Percentiles rank a stretch among this genome's conserved stretches.
These are phyloP conservation scores for Leccinum obscurum DNA, from an alignment of 768 basidiomycete genomes.

Conservation along the genomic window DNA sequence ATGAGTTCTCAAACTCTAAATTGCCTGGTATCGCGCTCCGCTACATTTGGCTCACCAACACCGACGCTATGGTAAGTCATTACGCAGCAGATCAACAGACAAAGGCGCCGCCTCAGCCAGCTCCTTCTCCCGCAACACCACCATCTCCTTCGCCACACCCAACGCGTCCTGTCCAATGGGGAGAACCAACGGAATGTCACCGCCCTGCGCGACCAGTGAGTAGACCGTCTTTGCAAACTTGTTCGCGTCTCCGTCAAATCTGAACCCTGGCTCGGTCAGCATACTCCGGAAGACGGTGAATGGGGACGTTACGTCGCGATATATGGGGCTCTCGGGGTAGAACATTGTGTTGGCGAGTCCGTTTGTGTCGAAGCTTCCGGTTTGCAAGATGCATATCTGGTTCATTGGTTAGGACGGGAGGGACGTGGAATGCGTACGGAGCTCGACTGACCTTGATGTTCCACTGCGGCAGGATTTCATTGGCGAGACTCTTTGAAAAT, in stretches of 20 bases:
- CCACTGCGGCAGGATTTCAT: conserved; percentile 42
- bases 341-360: neutral
- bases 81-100: conserved; percentile 11
- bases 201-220: conserved; percentile 1
- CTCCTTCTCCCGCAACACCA: neutral
- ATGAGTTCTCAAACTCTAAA: neutral
- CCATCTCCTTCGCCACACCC: neutral
- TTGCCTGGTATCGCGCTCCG: neutral
- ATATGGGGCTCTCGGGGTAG: conserved; percentile 11
- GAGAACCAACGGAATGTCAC: conserved; percentile 13
- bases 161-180: conserved; percentile 18
- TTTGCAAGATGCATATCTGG: conserved; percentile 23
- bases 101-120: conserved; percentile 8
- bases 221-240: conserved; percentile 14
- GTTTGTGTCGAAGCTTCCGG: conserved; percentile 13
- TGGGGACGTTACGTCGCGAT: conserved; percentile 3
- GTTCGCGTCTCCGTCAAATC: conserved; percentile 11
- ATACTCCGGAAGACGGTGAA: neutral
- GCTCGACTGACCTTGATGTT: conserved; percentile 33
- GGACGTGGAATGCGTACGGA: neutral
- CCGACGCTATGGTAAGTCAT: neutral
- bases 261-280: neutral
- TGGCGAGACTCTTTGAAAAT: conserved; percentile 32
- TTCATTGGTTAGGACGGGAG: neutral
- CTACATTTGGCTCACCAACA: too few species aligned